These are phyloP conservation scores for Begonia masoniana DNA, from an alignment of 306 rosid species.

Conservation along the genomic window DNA sequence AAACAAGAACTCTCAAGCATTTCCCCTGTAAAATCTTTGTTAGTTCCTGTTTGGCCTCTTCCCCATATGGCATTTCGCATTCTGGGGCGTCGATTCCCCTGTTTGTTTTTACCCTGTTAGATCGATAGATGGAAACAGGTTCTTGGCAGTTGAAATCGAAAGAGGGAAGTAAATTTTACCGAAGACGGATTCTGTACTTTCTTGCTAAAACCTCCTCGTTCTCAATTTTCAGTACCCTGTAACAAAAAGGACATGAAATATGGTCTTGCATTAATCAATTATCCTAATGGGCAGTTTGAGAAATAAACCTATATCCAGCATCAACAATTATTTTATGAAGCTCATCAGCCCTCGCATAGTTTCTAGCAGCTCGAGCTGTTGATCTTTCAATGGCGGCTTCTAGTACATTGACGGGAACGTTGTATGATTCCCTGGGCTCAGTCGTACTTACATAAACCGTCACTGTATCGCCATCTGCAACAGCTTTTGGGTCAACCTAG, in stretches of 20 bases:
- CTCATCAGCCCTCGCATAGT: conserved; percentile 51
- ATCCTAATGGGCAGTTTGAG: background rate
- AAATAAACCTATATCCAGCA: conserved; percentile 65
- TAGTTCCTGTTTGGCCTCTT: conserved; percentile 64
- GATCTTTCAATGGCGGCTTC: conserved; percentile 41
- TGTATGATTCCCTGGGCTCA: conserved; percentile 59
- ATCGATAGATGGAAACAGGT: too few relatives aligned
- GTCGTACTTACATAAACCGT: conserved; percentile 74
- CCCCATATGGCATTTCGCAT: conserved; percentile 66
- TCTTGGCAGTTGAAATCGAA: background rate
- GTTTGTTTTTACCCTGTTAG: conserved; percentile 1
- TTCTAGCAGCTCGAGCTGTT: conserved; percentile 35
- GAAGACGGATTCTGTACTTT: conserved; percentile 71
- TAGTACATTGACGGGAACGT: conserved; percentile 40
- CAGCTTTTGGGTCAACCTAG: conserved; percentile 74
- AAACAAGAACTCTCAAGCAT: conserved; percentile 61
- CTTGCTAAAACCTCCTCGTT: conserved; percentile 58
- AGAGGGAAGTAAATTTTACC: conserved; percentile 28
- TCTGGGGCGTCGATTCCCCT: conserved; percentile 98
- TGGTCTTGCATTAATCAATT: too few relatives aligned
- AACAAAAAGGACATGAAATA: background rate
- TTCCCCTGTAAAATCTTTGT: conserved; percentile 49
- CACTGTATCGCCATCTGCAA: conserved; percentile 81
- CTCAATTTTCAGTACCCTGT: conserved; percentile 41
- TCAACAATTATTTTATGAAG: conserved; percentile 51